Conservation (phyloP, 2,329 filamentous ascomycete genomes). For the Cercospora sp. region DNA sequence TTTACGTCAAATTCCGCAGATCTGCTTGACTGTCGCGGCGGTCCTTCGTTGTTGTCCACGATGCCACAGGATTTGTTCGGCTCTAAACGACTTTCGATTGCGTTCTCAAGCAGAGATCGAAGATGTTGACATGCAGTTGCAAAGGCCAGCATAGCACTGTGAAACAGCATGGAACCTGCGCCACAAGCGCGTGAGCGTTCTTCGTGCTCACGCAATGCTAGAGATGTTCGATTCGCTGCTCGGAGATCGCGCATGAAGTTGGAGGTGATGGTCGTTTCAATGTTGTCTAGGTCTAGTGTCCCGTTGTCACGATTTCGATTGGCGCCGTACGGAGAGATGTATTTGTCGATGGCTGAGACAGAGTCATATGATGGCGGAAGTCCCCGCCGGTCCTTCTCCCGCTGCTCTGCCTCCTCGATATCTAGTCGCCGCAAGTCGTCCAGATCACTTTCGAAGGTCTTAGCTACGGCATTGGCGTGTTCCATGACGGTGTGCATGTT, state of each 20-base stretch:
- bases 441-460: slow-evolving; percentile 27
- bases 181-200: neutral
- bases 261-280: neutral
- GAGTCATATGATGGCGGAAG: slow-evolving; percentile 34
- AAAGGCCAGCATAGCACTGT: slow-evolving; percentile 8
- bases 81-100: neutral
- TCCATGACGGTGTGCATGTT: slow-evolving; percentile 9
- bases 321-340: slow-evolving; percentile 23
- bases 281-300: neutral
- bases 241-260: slow-evolving; percentile 8
- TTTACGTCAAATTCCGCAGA: neutral
- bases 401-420: slow-evolving; percentile 22
- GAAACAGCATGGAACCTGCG: slow-evolving; percentile 5
- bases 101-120: neutral
- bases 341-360: slow-evolving; percentile 26
- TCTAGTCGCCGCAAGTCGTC: slow-evolving; percentile 24
- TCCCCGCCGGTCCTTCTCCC: neutral
- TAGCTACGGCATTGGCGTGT: slow-evolving; percentile 11
- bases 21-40: neutral
- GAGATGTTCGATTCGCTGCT: neutral
- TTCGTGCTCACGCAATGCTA: slow-evolving; percentile 8
- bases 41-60: neutral
- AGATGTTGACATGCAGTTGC: neutral
- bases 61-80: neutral
- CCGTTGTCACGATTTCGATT: slow-evolving; percentile 11